Base-by-base conservation (phyloP, 176 grass and related monocot species). In the Oryza australiensis region DNA sequence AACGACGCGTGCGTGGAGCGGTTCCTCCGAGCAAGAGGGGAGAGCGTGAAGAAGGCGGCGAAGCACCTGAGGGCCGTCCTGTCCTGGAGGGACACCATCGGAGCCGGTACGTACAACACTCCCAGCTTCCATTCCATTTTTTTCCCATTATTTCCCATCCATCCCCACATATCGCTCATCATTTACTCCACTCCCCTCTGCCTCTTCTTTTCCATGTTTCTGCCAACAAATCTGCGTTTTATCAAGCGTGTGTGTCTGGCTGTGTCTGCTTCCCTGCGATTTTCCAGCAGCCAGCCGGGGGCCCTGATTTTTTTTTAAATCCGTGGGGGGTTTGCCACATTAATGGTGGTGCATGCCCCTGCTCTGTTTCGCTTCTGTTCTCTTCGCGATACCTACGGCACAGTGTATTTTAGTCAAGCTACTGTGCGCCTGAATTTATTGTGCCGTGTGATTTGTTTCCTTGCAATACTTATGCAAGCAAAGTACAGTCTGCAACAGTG, bases 1-100 rank as follows among this genome's bases (percentile, higher is more conserved):
- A 96, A 96, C 80, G 93, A 99, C 80, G 89, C 82, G 13, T 94
- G 97, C 77, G 93, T 99, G 22, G 77, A 81, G 68, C 87, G 97
- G 62, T 90, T 99, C 85, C 89, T 99, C 57, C 88, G 76, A 74
- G 76, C 91, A 59, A 87, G 87, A 26, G 89, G 91, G 9, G 85
- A 90, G 14, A 99, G 72, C 84, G 93, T 83, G 77, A 99, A 96
- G 93, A 99, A 99, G 87, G 97, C 93, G 18, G 90, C 93, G 46
- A 99, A 94, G 74, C 93, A 92, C 79, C 85, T 99, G 42, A 88
- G 91, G 68, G 62, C 90, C 77, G 93, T 93, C 68, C 93, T 99
- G 55, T 89, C 91, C 23, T 99, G 97, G 97, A 83, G 93, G 83
- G 97, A 99, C 4, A 92, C 73, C 77, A 86, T 99, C 60, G 93